phyloP scores from a whole-genome alignment of 768 basidiomycete species.

The Lentinula aciculospora region DNA sequence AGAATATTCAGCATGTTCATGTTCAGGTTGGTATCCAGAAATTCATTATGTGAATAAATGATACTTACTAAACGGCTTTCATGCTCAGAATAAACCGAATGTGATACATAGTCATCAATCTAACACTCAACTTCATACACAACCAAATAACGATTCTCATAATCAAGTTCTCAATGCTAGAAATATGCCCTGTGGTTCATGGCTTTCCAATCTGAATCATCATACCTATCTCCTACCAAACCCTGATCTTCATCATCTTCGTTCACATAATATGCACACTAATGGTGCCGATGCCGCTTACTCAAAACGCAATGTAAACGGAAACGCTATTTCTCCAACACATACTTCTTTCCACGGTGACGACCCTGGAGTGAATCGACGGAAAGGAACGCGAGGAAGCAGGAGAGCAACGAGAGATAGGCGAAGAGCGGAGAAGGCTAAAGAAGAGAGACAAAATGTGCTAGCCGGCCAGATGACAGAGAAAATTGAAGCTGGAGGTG shows the following conservation, averaged over 20 bases:
- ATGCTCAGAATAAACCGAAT: neutral
- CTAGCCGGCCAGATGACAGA: slow-evolving; percentile 16
- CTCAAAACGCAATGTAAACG: neutral
- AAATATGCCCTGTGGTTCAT: too few species aligned
- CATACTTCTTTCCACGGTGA: too few species aligned
- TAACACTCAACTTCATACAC: too few species aligned
- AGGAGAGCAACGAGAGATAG: slow-evolving; percentile 45
- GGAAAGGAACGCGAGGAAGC: slow-evolving; percentile 14
- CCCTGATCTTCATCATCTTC: too few species aligned
- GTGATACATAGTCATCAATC: neutral
- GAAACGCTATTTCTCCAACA: neutral
- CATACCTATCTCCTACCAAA: too few species aligned
- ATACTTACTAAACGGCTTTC: neutral
- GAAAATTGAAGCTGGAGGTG: neutral
- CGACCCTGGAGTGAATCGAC: too few species aligned
- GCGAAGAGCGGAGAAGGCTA: slow-evolving; percentile 42
- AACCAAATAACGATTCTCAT: too few species aligned
- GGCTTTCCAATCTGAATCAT: too few species aligned
- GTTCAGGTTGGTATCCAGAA: neutral
- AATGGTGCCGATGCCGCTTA: neutral
- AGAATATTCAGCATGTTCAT: neutral
- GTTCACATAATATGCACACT: too few species aligned
- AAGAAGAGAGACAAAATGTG: slow-evolving; percentile 21
- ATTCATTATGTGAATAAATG: neutral
- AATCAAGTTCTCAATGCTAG: too few species aligned